Base-by-base conservation (phyloP, 495 filamentous ascomycete species). In the Haplographium delicatum region DNA sequence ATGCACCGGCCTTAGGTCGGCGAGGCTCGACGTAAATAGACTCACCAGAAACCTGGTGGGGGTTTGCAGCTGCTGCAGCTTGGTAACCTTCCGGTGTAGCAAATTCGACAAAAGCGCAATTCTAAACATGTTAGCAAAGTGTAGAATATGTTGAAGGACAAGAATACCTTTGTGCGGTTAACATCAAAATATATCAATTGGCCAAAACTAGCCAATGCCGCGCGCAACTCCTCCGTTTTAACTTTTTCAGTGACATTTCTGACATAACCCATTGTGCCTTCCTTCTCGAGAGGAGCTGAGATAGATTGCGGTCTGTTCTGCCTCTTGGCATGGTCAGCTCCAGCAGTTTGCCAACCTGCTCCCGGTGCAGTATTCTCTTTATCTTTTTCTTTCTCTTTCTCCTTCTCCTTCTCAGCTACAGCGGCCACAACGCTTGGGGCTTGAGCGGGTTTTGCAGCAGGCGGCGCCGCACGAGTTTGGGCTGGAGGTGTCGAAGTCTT, bases 31-130 rank as follows among this genome's bases (percentile, higher is more conserved):
- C 87, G 47, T 74, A 68, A 57, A 98, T 80, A 58, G 81, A 82
- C 67, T 94, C 86, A 62, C 79, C 83, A 47, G 81, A 85, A 45
- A 98, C 80, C 39, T 77, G 75, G 71, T 93, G 89, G 8, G 94
- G 91, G 72, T 93, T 97, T 50, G 82, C 86, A 49, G 78, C 78
- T 31, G 89, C 75, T 20, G 93, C 93, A 52, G 86, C 84, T 57
- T 82, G 72, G 64, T 91, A 96, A 18, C 79, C 88, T 39, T 88
- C 75, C 39, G 78, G 60, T 31, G 85, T 86, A 58, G 80, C 82
- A 63, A 94, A 98, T 62, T 98, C 94, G 53, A 96, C 86, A 63
- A 96, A 96, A 23, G 93, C 94, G 62, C 89, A 96, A 72, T 90
- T 96, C 94, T 96, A 59, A 25, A 13, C 44, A 47, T 41, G 58